Conservation (phyloP, 2,329 filamentous ascomycete genomes). For the Arthroderma uncinatum region DNA sequence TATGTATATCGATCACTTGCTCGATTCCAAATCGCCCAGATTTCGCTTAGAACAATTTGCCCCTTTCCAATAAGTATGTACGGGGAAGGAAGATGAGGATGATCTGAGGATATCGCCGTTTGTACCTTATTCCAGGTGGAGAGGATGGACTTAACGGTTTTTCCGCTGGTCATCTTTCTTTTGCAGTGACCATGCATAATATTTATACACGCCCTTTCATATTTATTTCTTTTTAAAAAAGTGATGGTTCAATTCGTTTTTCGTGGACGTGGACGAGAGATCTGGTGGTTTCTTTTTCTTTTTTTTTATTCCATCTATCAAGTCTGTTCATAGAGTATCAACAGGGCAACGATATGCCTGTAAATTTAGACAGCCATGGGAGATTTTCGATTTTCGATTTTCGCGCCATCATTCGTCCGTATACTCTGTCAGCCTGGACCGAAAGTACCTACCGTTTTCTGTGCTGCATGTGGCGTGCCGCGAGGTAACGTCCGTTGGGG, state of each 20-base stretch:
- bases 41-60: neutral
- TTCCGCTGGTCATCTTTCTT: neutral
- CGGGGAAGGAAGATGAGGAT: neutral
- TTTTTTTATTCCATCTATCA: neutral
- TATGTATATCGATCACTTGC: neutral
- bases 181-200: neutral
- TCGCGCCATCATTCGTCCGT: too few species aligned
- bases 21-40: neutral
- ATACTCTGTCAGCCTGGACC: too few species aligned
- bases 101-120: neutral
- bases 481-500: neutral
- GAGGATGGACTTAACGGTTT: neutral
- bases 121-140: neutral
- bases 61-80: neutral
- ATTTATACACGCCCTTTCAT: neutral
- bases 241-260: neutral
- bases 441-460: neutral
- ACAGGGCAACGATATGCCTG: too few species aligned
- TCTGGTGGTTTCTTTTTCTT: neutral
- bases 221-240: neutral
- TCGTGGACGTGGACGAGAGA: neutral
- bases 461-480: neutral
- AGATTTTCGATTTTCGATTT: too few species aligned
- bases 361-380: too few species aligned
- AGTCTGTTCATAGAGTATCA: too few species aligned